phyloP scores from a whole-genome alignment of 176 grass and related monocot species.

The Hyparrhenia diplandra region DNA sequence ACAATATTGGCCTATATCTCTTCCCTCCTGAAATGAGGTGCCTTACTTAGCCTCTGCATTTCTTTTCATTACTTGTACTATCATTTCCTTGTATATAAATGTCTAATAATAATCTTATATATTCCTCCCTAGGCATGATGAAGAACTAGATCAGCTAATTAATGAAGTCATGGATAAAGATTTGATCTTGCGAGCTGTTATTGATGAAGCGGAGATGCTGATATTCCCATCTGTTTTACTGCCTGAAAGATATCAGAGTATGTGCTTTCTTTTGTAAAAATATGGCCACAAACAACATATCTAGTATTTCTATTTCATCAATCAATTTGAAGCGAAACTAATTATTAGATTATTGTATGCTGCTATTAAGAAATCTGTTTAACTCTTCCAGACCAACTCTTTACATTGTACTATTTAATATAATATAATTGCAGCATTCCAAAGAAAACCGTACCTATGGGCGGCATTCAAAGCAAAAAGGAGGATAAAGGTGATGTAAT shows the following conservation, averaged over 20 bases:
- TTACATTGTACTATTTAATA: not conserved
- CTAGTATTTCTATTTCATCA: not conserved
- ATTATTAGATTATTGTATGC: not conserved
- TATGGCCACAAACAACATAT: not conserved
- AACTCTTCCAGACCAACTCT: not conserved
- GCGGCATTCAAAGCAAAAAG: conserved; percentile 35
- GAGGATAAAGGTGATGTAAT: not conserved
- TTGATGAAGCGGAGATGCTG: conserved; percentile 39
- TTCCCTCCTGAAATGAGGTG: conserved; percentile 52
- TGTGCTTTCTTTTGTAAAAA: not conserved
- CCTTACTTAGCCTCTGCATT: not conserved
- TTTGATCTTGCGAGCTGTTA: conserved; percentile 17
- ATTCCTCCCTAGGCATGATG: conserved; percentile 22
- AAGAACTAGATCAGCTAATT: conserved; percentile 25
- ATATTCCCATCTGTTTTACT: conserved; percentile 47
- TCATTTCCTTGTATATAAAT: not conserved
- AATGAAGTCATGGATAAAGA: conserved; percentile 34
- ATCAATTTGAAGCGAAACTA: not conserved
- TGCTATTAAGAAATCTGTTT: not conserved
- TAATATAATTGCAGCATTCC: conserved; percentile 34
- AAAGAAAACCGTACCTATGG: conserved; percentile 49
- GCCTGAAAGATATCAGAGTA: conserved; percentile 40
- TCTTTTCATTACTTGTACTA: not conserved
- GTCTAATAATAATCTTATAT: not conserved
- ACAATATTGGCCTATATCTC: conserved; percentile 54